A percentile compares a stretch with the other conserved stretches of the same genome.
These are phyloP conservation scores for Pseudohalonectria lignicola DNA, from an alignment of 2,329 filamentous ascomycete species.

Conservation along the genomic window DNA sequence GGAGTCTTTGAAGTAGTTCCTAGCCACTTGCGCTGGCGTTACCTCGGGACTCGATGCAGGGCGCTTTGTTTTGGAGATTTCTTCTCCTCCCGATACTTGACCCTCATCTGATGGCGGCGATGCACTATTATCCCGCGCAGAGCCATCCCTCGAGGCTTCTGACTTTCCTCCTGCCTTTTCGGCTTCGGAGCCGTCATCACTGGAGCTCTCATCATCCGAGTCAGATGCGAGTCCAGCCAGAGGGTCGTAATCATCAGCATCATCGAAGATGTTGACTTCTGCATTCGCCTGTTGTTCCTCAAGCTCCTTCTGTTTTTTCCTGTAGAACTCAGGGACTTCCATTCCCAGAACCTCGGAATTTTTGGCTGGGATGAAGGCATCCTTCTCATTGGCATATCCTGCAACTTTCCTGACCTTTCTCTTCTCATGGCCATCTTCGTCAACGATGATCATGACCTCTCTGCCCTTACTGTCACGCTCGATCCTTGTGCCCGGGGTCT, in stretches of 20 bases:
- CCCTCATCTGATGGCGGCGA: too few species aligned
- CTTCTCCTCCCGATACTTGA: too few species aligned
- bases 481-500: conserved; percentile 43
- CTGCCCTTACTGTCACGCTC: conserved; percentile 50
- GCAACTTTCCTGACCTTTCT: conserved; percentile 49
- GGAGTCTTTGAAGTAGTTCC: conserved; percentile 53
- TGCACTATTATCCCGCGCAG: too few species aligned
- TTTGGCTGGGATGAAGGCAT: conserved; percentile 37
- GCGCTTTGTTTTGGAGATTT: conserved; percentile 16
- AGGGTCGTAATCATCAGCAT: conserved; percentile 56
- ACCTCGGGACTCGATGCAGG: background rate
- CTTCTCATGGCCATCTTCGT: conserved; percentile 56
- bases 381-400: conserved; percentile 21
- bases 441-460: conserved; percentile 54
- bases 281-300: conserved; percentile 40
- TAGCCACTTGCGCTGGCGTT: conserved; percentile 12
- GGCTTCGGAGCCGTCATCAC: conserved; percentile 2
- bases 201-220: conserved; percentile 29
- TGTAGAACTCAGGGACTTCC: conserved; percentile 52
- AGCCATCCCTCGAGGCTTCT: too few species aligned
- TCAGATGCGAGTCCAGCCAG: conserved; percentile 45
- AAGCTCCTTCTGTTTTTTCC: conserved; percentile 30
- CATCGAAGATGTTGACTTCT: conserved; percentile 55
- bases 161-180: too few species aligned
- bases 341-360: conserved; percentile 49